Base-by-base conservation (phyloP, 192 early-diverging fungal genomes). In the Chytriomyces sp. region DNA sequence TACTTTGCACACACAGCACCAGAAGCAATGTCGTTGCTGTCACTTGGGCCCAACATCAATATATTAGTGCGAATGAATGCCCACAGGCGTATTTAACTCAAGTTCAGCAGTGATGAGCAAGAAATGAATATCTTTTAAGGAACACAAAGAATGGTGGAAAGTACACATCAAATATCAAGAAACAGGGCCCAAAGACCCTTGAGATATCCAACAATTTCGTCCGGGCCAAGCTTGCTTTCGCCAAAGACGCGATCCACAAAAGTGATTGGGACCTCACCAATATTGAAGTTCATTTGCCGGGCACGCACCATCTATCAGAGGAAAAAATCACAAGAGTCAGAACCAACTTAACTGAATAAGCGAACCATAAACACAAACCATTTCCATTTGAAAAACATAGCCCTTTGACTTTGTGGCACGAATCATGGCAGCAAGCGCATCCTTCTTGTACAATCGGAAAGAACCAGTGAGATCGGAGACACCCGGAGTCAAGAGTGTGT, bases 321-420 rank as follows among this genome's bases (percentile, higher is more conserved):
- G 62, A 3, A 60, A 23, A 9, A 5, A 73, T 18, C 43, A 62
- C 20, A 62, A 60, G 18, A 44, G 53, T 20, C 13, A 57, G 53
- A 13, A 57, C 0, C 20, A 13, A 57, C 53, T 57, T 3, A 0
- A 2, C 0, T 57, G 53, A 57, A 20, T 5, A 3, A 57, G 53
- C 13, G n/a, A n/a, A 13, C 0, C 53, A 57, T 0, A 11, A 3
- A 57, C 5, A 66, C 61, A n/a, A 7, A 75, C 73, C 94, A 99
- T 97, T 81, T 99, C 97, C 96, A 97, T 97, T 84, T 99, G 97
- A 87, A 99, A 99, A 26, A 97, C 96, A 77, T 99, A 99, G 11
- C 97, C 97, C 83, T 97, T 97, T 64, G 96, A 95, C 47, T 96
- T 89, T 7, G 93, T 96, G 2, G 91, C 91, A 43, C 88, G 84